Evolutionary conservation across 805 yeast species (phyloP), one percentile per base, ranked within the genome.

Genomic region (Hanseniaspora lachancei): DNA sequence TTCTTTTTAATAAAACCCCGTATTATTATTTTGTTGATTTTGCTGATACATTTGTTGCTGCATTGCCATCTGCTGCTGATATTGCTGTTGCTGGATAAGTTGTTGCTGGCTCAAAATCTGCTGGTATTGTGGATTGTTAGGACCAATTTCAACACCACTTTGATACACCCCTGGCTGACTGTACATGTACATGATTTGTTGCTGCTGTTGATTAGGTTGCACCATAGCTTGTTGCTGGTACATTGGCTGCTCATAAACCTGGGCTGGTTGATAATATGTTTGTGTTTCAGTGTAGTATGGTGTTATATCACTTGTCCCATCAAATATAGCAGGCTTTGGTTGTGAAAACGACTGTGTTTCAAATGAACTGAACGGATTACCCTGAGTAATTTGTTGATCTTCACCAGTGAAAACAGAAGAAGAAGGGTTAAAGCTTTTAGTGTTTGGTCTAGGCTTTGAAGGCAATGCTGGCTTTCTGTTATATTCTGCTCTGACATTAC

Each of bases 221-320:
- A 44, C 57, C 23, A 51, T 58, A 42, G 42, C 66, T 43, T 46
- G 63, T 29, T 49, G 60, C 41, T 40, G 61, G 39, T 50, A 60
- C 55, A 57, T 62, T 50, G 48, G 62, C 57, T 42, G 61, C 38
- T 44, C 60, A 24, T n/a, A 23, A 41, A 15, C 23, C 10, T 44
- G 34, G 9, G 35, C 79, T 12, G 81, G 75, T 62, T 84, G 89
- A 38, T 84, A 77, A 61, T 84, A 84, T 4, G 82, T 68, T 49
- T 79, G 76, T 13, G 91, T 89, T 8, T 76, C 70, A 2, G 89
- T 88, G 61, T 82, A 74, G 64, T 80, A 84, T 63, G 83, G 91
- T 70, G 84, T 67, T 74, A 80, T 66, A 72, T 84, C 53, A 66
- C 77, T 69, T 59, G 70, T 57, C 39, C 70, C 63, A 57, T 63